These are phyloP conservation scores for Neofusicoccum parvum DNA, from an alignment of 2,329 filamentous ascomycete species.

Conservation along the genomic window DNA sequence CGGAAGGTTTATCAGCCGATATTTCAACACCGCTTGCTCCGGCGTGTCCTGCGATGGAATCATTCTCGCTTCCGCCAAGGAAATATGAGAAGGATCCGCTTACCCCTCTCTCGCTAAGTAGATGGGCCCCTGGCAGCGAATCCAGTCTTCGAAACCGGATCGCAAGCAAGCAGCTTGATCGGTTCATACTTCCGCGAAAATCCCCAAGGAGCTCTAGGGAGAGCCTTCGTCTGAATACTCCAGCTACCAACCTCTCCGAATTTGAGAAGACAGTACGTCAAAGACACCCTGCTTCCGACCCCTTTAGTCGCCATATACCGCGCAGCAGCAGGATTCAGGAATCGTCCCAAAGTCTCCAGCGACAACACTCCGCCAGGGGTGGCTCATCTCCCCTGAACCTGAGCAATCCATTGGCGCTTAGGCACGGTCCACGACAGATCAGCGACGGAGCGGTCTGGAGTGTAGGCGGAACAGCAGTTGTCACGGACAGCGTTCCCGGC, in stretches of 20 bases:
- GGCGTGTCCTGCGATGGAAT: constrained; percentile 15
- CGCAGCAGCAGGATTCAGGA: constrained; percentile 36
- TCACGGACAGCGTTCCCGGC: constrained; percentile 50
- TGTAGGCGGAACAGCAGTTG: constrained; percentile 69
- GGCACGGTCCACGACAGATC: constrained; percentile 44
- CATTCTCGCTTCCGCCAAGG: constrained; percentile 26
- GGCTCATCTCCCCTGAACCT: not conserved
- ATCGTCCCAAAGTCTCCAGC: constrained; percentile 34
- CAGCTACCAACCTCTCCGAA: constrained; percentile 46
- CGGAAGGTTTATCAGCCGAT: not conserved
- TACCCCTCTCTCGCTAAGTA: constrained; percentile 28
- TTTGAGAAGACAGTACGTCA: constrained; percentile 51
- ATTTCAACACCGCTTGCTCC: not conserved
- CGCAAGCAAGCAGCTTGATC: constrained; percentile 51
- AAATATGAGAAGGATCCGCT: constrained; percentile 11
- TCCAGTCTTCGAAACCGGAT: constrained; percentile 26
- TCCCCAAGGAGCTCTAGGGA: constrained; percentile 46
- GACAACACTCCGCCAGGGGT: not conserved
- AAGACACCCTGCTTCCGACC: constrained; percentile 50
- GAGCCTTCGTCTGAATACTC: constrained; percentile 56
- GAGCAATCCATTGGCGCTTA: not conserved
- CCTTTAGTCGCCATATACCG: constrained; percentile 52
- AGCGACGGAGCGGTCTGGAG: constrained; percentile 76
- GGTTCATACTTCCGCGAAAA: constrained; percentile 58
- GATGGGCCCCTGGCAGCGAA: constrained; percentile 33